Base-by-base conservation (phyloP, 2,329 filamentous ascomycete species). In the Ophiosphaerella korrae region DNA sequence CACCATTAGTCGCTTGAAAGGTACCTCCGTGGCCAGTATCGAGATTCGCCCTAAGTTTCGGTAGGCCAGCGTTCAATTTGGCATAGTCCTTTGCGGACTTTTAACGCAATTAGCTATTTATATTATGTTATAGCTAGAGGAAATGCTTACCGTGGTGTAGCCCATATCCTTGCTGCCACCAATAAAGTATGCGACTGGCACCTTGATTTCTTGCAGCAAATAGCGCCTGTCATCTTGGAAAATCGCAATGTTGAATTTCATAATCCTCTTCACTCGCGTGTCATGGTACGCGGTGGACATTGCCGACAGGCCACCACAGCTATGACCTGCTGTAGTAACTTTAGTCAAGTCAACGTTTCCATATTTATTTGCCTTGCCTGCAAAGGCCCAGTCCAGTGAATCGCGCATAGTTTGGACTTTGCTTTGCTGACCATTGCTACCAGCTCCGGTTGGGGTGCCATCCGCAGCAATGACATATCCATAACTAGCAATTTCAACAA, bases 321-420 rank as follows among this genome's bases (percentile, higher is more conserved):
- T 57, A 40, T 65, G 60, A 3, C 58, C 58, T 4, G 56, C 60
- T 0, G 56, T 62, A 7, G 56, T 62, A 26, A 62, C 50, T 47
- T 54, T 62, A 3, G 41, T 53, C 38, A 50, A 13, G 46, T 63
- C 60, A 5, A 63, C 47, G 21, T 62, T 63, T 5, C 58, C 58
- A 42, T 60, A 63, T 39, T 60, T 63, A 12, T 45, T 52, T 3
- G 52, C 60, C 36, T 58, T 60, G 26, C 54, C 56, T 9, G 51
- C 50, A 18, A 57, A 50, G 23, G 48, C 61, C 57, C 55, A 64
- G 26, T 64, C 58, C 0, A 64, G 32, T 2, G 49, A 53, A 26
- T 62, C 55, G 14, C 60, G 49, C 59, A 64, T 63, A 12, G 57
- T 55, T 48, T 64, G 61, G 26, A 63, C 61, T 29, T 61, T 63